These are phyloP conservation scores for Psidium guajava DNA, from an alignment of 345 rosid genomes.

Conservation along the genomic window DNA sequence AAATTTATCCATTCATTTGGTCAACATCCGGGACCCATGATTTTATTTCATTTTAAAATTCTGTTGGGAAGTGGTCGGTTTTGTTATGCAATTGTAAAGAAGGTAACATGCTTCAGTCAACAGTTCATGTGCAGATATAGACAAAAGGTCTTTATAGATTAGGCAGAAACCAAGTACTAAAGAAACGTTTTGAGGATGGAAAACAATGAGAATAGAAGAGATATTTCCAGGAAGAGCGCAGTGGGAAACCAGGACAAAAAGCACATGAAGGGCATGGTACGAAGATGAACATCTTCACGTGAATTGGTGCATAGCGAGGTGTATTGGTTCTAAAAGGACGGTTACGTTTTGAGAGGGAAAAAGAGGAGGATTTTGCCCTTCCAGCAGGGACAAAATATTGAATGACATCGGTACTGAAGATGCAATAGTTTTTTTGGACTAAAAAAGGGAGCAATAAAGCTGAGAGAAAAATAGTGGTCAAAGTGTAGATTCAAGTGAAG, in stretches of 20 bases:
- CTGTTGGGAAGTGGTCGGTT: slow-evolving; percentile 29
- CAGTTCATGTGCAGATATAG: background rate
- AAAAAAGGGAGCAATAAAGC: background rate
- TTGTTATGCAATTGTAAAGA: slow-evolving; percentile 43
- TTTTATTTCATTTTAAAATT: slow-evolving; percentile 16
- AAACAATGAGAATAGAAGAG: background rate
- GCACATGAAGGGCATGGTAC: background rate
- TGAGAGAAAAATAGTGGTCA: background rate
- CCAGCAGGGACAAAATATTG: background rate
- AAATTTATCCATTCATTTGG: slow-evolving; percentile 15
- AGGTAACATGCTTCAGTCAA: slow-evolving; percentile 21
- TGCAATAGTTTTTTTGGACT: background rate
- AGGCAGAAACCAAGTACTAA: background rate
- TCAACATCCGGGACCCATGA: slow-evolving; percentile 35
- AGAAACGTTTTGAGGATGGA: background rate
- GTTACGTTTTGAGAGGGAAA: background rate
- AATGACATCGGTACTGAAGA: background rate
- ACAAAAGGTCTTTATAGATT: background rate
- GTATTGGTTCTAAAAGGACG: background rate
- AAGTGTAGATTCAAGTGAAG: background rate
- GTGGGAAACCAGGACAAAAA: background rate
- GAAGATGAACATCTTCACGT: background rate
- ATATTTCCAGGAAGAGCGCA: background rate
- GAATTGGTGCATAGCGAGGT: background rate
- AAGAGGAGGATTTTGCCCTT: background rate